Percentiles rank a stretch among this genome's conserved stretches.
Evolutionary conservation across 306 rosid species (phyloP).

Genomic region (Pueraria montana): DNA sequence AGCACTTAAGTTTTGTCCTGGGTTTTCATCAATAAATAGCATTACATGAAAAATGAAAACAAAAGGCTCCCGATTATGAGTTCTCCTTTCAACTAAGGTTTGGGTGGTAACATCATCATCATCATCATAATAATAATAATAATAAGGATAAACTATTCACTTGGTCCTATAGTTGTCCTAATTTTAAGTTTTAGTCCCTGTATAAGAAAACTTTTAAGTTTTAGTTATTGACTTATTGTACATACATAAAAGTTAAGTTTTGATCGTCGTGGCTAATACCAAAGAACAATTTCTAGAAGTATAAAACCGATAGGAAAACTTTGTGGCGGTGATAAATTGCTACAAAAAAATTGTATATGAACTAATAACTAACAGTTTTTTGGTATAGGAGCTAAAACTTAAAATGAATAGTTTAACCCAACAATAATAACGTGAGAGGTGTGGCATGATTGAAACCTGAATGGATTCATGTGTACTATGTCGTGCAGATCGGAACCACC

Average conservation of each 20-base stretch:
- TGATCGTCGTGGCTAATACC: neutral
- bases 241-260: neutral
- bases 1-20: neutral
- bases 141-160: neutral
- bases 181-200: neutral
- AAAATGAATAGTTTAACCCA: neutral
- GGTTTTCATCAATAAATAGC: neutral
- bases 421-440: neutral
- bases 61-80: neutral
- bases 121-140: neutral
- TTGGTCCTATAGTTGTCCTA: neutral
- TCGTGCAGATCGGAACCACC: slow-evolving; percentile 71
- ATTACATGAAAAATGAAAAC: neutral
- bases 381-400: neutral
- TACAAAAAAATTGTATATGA: neutral
- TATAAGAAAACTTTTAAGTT: too few relatives aligned
- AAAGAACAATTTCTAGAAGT: neutral
- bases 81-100: too few relatives aligned
- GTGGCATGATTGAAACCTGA: slow-evolving; percentile 56
- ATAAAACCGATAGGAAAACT: neutral
- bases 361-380: neutral
- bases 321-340: neutral
- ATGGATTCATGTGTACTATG: slow-evolving; percentile 55
- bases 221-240: too few relatives aligned
- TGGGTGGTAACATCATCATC: neutral